Percentiles rank a stretch among this genome's conserved stretches.
Conservation (phyloP, 768 basidiomycete species). For the Phylloporus rhodoxanthus region DNA sequence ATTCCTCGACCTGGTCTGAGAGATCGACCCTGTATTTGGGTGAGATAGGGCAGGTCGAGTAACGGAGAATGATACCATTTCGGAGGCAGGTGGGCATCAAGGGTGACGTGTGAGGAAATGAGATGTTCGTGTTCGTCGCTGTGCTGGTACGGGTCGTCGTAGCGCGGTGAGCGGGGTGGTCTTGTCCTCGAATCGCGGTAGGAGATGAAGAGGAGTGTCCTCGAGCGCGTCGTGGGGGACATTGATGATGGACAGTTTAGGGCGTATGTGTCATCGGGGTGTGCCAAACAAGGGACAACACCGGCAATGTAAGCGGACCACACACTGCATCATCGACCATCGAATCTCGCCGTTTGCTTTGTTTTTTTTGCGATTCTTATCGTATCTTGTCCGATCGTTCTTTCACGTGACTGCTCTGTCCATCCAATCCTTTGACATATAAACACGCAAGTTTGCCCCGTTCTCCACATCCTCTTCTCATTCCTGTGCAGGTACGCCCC, state of each 20-base stretch:
- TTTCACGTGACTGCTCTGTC: slow-evolving; percentile 24
- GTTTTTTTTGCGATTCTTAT: slow-evolving; percentile 9
- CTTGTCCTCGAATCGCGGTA: slow-evolving; percentile 73
- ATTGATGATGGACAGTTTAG: slow-evolving; percentile 16
- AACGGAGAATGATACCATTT: slow-evolving; percentile 57
- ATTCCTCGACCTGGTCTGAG: slow-evolving; percentile 81
- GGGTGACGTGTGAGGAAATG: slow-evolving; percentile 47
- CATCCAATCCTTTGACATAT: slow-evolving; percentile 3
- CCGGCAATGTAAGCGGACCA: not conserved
- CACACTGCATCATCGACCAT: no score
- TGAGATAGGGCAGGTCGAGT: slow-evolving; percentile 10
- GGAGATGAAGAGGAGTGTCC: slow-evolving; percentile 91
- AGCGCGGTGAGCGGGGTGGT: slow-evolving; percentile 34
- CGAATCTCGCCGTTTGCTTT: no score
- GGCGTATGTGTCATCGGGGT: slow-evolving; percentile 15
- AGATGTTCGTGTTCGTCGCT: slow-evolving; percentile 62
- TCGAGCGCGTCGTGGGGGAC: slow-evolving; percentile 64
- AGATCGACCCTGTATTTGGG: slow-evolving; percentile 72
- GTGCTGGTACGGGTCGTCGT: slow-evolving; percentile 42
- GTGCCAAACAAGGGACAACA: slow-evolving; percentile 24
- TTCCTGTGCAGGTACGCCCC: slow-evolving; percentile 3
- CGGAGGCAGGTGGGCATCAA: slow-evolving; percentile 68
- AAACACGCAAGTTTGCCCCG: slow-evolving; percentile 15
- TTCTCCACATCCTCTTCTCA: slow-evolving; percentile 1
- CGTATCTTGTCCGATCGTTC: slow-evolving; percentile 30